Base-by-base conservation (phyloP, 257 asterid genomes). In the Fraxinus pennsylvanica region DNA sequence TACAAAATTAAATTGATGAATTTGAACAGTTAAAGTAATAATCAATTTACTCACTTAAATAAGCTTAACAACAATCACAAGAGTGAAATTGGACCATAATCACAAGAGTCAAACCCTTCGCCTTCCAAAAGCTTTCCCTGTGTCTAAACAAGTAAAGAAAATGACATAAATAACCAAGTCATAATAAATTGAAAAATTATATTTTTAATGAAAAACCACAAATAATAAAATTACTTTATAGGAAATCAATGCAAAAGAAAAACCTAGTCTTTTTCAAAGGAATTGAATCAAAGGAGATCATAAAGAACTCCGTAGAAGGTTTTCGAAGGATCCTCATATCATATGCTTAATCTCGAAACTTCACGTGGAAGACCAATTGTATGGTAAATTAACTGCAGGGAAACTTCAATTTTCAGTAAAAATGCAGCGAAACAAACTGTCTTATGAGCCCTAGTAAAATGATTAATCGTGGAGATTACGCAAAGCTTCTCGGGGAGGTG, bases 51-150 rank as follows among this genome's bases (percentile, higher is more conserved):
- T 89, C 82, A 91, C 99, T 54, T 88, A 87, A 73, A 85, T 87
- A 82, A 89, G 74, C 80, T 85, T 82, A 82, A 89, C 91, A 61
- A 93, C 94, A 74, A 91, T 88, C 25, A 93, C 90, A 78, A 89
- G 96, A 29, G 87, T 91, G 75, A 96, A 95, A 79, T 84, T n/a
- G 98, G 85, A 3, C 97, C 92, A 72, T 87, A 90, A 39, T 74
- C 81, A 21, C 79, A 88, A 81, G 80, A 88, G 71, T 93, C 98
- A 66, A 82, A 41, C 50, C 90, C 99, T 21, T 97, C 98, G 13
- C 93, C 92, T 68, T 86, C 91, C 6, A 87, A 65, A 38, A 95
- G 90, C 90, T 81, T 89, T 82, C 81, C 81, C 59, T 88, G 88
- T 47, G 87, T 77, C 97, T 95, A 85, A 71, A n/a, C 71, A 61